Percentiles rank a stretch among this genome's conserved stretches.
These are phyloP conservation scores for Nannochloropsis gaditana DNA, from an alignment of 108 stramenopile genomes.

Conservation along the genomic window DNA sequence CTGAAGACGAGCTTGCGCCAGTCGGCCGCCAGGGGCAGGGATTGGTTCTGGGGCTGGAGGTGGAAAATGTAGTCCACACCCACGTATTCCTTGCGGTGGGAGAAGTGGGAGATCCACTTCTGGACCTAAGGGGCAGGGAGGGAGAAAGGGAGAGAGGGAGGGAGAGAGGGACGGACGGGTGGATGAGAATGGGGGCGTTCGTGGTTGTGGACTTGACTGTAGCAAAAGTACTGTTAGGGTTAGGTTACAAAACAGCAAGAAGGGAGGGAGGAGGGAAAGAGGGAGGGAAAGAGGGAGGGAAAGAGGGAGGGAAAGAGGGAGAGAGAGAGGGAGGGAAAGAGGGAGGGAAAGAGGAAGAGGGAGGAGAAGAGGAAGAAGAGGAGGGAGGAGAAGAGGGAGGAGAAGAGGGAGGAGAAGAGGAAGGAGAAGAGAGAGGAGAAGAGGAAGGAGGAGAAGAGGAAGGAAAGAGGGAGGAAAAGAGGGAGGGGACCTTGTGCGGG, in stretches of 20 bases:
- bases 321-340: not conserved
- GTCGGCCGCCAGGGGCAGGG: slow-evolving; percentile 8
- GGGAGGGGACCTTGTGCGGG: not conserved
- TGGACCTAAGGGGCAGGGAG: not conserved
- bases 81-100: not conserved
- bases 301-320: not conserved
- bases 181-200: not conserved
- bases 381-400: not conserved
- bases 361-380: not conserved
- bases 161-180: not conserved
- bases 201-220: no score
- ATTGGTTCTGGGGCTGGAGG: slow-evolving; percentile 17
- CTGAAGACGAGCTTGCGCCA: slow-evolving; percentile 30
- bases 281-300: not conserved
- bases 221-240: no score
- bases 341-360: not conserved
- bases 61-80: slow-evolving; percentile 27
- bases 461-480: not conserved
- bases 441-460: not conserved
- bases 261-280: not conserved
- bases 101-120: slow-evolving; percentile 22
- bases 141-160: not conserved
- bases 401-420: not conserved
- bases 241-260: not conserved
- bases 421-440: not conserved